These are phyloP conservation scores for Chaetomium strumarium DNA, from an alignment of 2,329 filamentous ascomycete species.

Conservation along the genomic window DNA sequence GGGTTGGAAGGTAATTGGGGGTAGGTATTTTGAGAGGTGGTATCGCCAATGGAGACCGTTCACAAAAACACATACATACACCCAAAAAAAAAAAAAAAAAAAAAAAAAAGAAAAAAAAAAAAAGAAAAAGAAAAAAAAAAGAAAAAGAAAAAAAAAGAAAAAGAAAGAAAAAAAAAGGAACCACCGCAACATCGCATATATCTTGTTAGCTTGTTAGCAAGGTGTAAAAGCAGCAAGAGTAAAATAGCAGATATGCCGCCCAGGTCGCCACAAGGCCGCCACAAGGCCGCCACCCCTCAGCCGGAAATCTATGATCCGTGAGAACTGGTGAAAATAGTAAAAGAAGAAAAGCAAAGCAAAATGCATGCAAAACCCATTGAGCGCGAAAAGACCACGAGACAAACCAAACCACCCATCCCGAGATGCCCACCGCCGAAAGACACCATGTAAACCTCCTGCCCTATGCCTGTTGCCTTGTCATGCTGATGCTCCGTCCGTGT, in stretches of 20 bases:
- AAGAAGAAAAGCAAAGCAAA: neutral
- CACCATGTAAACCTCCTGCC: neutral
- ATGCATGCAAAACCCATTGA: neutral
- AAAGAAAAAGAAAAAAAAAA: too few species aligned
- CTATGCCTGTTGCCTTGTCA: neutral
- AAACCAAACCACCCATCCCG: too few species aligned
- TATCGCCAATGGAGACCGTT: too few species aligned
- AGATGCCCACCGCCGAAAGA: neutral
- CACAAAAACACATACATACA: neutral
- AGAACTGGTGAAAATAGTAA: neutral
- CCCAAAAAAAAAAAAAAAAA: neutral
- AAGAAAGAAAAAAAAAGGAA: neutral
- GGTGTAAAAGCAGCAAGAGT: neutral
- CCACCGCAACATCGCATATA: neutral
- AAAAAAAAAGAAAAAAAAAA: neutral
- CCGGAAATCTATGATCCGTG: neutral
- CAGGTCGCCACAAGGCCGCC: too few species aligned
- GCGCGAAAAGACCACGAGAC: neutral
- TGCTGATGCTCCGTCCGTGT: neutral
- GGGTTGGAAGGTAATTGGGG: too few species aligned
- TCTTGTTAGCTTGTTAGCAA: neutral
- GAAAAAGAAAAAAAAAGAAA: too few species aligned
- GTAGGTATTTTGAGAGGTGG: too few species aligned
- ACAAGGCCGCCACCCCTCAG: too few species aligned
- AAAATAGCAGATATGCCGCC: too few species aligned